Evolutionary conservation across 805 yeast genomes (phyloP).

Genomic region (Saccharomycopsis olivae): DNA sequence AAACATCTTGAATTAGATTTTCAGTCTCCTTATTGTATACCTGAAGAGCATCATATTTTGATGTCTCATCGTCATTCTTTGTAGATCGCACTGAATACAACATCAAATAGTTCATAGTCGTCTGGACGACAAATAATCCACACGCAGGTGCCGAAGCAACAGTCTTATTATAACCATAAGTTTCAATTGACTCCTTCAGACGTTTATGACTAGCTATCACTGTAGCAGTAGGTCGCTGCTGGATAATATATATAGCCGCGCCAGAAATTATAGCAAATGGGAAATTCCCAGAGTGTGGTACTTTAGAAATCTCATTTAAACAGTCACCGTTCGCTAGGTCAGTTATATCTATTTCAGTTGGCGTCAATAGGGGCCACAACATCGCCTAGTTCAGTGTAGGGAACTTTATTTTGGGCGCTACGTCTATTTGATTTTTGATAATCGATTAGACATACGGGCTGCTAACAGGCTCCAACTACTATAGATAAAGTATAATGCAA

Average conservation of each 20-base stretch:
- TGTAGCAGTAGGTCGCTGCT: constrained; percentile 26
- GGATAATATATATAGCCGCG: constrained; percentile 24
- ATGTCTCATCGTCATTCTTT: too few relatives aligned
- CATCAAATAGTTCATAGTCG: constrained; percentile 27
- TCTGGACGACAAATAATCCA: constrained; percentile 25
- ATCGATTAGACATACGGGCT: too few relatives aligned
- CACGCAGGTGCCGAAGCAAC: constrained; percentile 18
- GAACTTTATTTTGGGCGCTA: not conserved
- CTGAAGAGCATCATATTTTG: constrained; percentile 7
- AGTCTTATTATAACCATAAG: constrained; percentile 29
- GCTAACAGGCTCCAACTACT: too few relatives aligned
- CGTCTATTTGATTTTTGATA: not conserved
- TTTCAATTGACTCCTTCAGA: constrained; percentile 25
- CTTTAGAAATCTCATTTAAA: constrained; percentile 3
- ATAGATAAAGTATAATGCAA: too few relatives aligned
- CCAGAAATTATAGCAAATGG: constrained; percentile 25
- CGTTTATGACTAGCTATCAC: constrained; percentile 28
- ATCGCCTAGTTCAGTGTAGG: constrained; percentile 7
- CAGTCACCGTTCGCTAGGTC: constrained; percentile 5
- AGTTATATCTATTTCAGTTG: constrained; percentile 14
- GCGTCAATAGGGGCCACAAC: constrained; percentile 18
- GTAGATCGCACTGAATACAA: constrained; percentile 29
- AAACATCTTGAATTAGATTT: constrained; percentile 15
- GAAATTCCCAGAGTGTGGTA: not conserved
- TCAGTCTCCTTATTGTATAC: constrained; percentile 12